A percentile compares a stretch with the other conserved stretches of the same genome.
phyloP scores from a whole-genome alignment of 2,329 filamentous ascomycete species.

The Lachnellula arida region DNA sequence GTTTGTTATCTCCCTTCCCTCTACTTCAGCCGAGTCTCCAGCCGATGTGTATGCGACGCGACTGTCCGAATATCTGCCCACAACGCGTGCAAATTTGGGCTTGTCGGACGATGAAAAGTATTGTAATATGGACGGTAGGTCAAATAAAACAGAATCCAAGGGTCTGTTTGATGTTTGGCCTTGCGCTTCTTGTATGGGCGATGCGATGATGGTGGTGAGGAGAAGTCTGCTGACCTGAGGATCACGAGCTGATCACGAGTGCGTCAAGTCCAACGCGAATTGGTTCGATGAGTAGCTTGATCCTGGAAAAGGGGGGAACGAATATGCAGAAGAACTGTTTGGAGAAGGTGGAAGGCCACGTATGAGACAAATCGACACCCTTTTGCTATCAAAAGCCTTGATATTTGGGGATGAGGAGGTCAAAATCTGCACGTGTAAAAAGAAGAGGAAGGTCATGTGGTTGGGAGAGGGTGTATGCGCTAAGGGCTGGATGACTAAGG shows the following conservation, averaged over 20 bases:
- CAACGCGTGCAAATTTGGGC: conserved; percentile 11
- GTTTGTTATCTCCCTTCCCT: conserved; percentile 10
- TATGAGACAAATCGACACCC: conserved; percentile 17
- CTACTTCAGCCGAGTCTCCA: neutral
- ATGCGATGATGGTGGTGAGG: conserved; percentile 5
- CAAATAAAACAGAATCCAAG: conserved; percentile 2
- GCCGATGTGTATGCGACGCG: conserved; percentile 17
- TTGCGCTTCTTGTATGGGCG: conserved; percentile 12
- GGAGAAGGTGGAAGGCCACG: neutral
- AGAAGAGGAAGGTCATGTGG: conserved; percentile 2
- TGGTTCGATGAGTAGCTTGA: conserved; percentile 6
- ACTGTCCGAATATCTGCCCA: conserved; percentile 6
- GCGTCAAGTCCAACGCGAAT: conserved; percentile 6
- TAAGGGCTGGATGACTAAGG: neutral
- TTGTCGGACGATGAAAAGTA: conserved; percentile 1
- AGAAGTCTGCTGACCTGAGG: conserved; percentile 23
- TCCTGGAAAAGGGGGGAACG: neutral
- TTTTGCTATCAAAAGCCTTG: conserved; percentile 1
- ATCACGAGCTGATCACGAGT: conserved; percentile 22
- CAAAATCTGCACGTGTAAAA: conserved; percentile 5
- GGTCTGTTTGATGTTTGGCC: conserved; percentile 8
- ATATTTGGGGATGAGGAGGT: conserved; percentile 7
- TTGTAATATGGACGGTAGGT: conserved; percentile 2
- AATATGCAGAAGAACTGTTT: conserved; percentile 2
- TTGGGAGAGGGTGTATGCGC: neutral